Conservation (phyloP, 2,329 filamentous ascomycete species). For the Fusarium irregulare region DNA sequence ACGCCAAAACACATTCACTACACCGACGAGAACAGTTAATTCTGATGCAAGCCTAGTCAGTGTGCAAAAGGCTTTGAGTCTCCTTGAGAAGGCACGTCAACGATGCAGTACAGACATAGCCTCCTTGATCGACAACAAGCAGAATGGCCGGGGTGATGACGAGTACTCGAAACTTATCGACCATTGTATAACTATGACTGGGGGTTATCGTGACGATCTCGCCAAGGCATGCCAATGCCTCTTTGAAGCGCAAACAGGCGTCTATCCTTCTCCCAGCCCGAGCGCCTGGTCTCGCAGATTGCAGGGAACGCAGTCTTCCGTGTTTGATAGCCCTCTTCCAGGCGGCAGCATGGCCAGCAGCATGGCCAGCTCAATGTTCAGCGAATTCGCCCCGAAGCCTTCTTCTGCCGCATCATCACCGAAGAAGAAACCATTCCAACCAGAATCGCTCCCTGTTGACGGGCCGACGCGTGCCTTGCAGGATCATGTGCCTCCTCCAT, state of each 20-base stretch:
- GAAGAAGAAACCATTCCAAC: background rate
- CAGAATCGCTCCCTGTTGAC: background rate
- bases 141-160: background rate
- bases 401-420: background rate
- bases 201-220: background rate
- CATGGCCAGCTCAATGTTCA: background rate
- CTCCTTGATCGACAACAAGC: background rate
- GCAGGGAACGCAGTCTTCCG: background rate
- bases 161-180: background rate
- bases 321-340: background rate
- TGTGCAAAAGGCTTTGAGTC: background rate
- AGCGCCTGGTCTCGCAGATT: background rate
- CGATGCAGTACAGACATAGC: background rate
- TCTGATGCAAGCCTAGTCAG: background rate
- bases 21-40: background rate
- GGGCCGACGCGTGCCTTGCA: background rate
- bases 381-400: background rate
- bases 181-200: background rate
- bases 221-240: background rate
- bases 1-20: background rate
- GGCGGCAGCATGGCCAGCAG: background rate
- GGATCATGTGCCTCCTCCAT: background rate
- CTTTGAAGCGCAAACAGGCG: background rate
- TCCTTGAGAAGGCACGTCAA: background rate
- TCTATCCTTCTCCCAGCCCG: background rate